Base-by-base conservation (phyloP, 1,284 basidiomycete genomes). In the Pascua guehoae region DNA sequence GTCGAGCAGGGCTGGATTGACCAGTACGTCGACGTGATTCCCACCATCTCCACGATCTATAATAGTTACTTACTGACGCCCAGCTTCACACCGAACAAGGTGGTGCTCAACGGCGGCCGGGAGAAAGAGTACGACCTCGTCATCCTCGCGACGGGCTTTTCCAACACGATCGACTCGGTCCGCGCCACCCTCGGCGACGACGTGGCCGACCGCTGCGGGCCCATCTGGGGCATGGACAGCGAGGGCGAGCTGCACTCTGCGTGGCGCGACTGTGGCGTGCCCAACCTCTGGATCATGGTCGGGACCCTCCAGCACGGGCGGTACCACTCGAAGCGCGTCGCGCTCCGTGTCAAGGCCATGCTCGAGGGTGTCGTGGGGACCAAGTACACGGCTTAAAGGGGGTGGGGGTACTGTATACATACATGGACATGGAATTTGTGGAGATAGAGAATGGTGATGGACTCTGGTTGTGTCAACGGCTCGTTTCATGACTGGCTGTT, bases 121-220 rank as follows among this genome's bases (percentile, higher is more conserved):
- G 82, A 82, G 58, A 65, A 86, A 36, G 73, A 83, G 12, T 86
- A 84, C 12, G 87, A 89, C 67, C 80, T 87, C 8, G 81, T 89
- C 36, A 63, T 89, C 15, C 83, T 85, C 70, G 83, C 84, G 4
- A 87, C 85, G 10, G 85, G 85, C 80, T 86, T 67, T 54, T 58
- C 58, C 40, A 63, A 63, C 61, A 64, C 66, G 8, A 62, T 67
- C 49, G 69, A 72, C 37, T 78, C 80, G 12, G 73, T 84, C 39
- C 41, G 54, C 32, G 38, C n/a, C 8, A 66, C 64, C 5, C 62
- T 82, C 17, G 81, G 81, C 0, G 78, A 83, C 16, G 79, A 83
- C 11, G 72, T 84, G 10, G 80, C 78, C 2, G 69, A 77, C 24
- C 76, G 77, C 41, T 64, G 81, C 39, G 75, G 76, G 12, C 76